Evolutionary conservation across 1,284 basidiomycete genomes (phyloP).

Genomic region (Cryptococcus deneoformans): DNA sequence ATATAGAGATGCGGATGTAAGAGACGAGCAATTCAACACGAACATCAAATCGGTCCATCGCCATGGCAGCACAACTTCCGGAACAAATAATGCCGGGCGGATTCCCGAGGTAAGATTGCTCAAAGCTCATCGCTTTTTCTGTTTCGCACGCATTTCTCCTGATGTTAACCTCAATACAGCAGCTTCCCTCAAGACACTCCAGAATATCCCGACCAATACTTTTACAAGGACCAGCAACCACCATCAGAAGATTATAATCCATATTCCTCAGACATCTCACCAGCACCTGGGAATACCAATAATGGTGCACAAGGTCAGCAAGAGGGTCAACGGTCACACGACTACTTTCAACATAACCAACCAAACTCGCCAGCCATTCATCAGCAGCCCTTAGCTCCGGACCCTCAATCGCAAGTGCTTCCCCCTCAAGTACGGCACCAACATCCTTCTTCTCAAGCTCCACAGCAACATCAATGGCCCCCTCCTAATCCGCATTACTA

Average conservation of each 20-base stretch:
- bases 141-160: neutral
- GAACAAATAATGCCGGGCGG: neutral
- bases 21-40: too few relatives aligned
- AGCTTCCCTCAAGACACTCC: neutral
- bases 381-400: too few relatives aligned
- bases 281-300: neutral
- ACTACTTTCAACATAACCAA: neutral
- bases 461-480: neutral
- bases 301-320: neutral
- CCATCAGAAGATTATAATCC: neutral
- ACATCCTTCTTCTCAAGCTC: neutral
- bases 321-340: too few relatives aligned
- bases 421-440: neutral
- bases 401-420: neutral
- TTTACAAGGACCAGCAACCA: neutral
- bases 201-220: neutral
- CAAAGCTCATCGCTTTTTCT: neutral
- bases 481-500: neutral
- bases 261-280: neutral
- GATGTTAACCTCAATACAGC: neutral
- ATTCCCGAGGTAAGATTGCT: slow-evolving; percentile 2
- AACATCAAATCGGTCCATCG: neutral
- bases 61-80: neutral
- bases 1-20: too few relatives aligned
- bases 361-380: neutral